phyloP scores from a whole-genome alignment of 2,329 filamentous ascomycete genomes.

The Fusarium sp. region DNA sequence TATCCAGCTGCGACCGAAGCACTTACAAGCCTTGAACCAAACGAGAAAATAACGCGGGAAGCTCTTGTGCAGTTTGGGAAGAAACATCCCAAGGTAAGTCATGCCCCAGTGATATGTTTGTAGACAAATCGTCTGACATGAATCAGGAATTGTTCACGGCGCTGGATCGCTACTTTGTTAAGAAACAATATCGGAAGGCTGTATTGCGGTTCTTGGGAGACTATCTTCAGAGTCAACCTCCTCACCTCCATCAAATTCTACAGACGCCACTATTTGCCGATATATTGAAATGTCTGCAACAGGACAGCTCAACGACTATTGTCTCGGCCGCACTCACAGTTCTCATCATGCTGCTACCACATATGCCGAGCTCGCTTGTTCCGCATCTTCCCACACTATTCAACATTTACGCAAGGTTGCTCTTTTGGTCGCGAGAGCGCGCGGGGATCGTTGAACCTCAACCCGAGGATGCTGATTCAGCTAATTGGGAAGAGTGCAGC shows the following conservation, averaged over 20 bases:
- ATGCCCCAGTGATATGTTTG: neutral
- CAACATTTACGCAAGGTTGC: conserved; percentile 83
- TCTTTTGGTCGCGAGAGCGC: conserved; percentile 81
- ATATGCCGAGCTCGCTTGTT: conserved; percentile 81
- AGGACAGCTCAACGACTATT: conserved; percentile 82
- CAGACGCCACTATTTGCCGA: conserved; percentile 81
- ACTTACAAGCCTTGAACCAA: conserved; percentile 58
- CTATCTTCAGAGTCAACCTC: conserved; percentile 83
- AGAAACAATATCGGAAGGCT: conserved; percentile 74
- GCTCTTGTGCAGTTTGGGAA: conserved; percentile 74
- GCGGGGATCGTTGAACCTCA: conserved; percentile 57
- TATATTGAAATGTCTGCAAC: conserved; percentile 80
- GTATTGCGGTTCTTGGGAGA: conserved; percentile 77
- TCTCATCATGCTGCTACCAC: conserved; percentile 85
- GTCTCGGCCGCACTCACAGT: conserved; percentile 82
- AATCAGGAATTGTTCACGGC: conserved; percentile 75
- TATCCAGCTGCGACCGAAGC: conserved; percentile 56
- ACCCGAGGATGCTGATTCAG: conserved; percentile 57
- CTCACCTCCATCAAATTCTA: conserved; percentile 81
- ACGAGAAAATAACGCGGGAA: conserved; percentile 66
- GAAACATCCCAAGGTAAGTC: conserved; percentile 71
- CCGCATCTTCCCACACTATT: conserved; percentile 80
- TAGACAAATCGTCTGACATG: conserved; percentile 6
- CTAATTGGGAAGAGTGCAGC: conserved; percentile 74
- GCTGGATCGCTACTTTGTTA: conserved; percentile 76